Conservation (phyloP, 2,329 filamentous ascomycete genomes). For the Trichoderma aggressivum region DNA sequence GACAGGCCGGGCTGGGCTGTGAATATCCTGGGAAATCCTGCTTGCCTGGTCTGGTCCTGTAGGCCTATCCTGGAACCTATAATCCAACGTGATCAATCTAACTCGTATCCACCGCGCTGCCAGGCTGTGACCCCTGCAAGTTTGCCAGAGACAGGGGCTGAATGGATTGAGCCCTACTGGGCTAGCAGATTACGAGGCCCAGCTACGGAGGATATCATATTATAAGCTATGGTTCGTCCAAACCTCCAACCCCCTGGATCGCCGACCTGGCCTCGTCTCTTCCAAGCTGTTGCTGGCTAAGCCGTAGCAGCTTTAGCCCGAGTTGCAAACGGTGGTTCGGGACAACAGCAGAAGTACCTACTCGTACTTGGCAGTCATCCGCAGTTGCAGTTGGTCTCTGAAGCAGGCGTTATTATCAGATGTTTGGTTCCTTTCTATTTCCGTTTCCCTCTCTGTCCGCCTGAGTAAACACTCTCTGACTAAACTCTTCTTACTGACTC, state of each 20-base stretch:
- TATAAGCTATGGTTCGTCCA: background rate
- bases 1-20: background rate
- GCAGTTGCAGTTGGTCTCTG: background rate
- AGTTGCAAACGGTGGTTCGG: background rate
- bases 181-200: background rate
- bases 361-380: no score
- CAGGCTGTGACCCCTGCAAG: background rate
- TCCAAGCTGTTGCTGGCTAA: background rate
- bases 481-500: background rate
- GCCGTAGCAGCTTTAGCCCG: background rate
- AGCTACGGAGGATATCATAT: background rate
- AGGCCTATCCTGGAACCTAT: background rate
- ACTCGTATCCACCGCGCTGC: background rate
- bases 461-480: background rate
- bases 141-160: background rate
- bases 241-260: background rate
- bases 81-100: conserved; percentile 7
- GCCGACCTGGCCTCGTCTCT: background rate
- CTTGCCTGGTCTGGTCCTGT: background rate
- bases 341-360: background rate
- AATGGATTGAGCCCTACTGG: background rate
- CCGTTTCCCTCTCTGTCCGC: background rate
- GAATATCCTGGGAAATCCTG: background rate
- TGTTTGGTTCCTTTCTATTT: background rate
- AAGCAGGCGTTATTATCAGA: background rate